Percentiles rank a stretch among this genome's conserved stretches.
These are phyloP conservation scores for Lithohypha guttulata DNA, from an alignment of 2,329 filamentous ascomycete genomes.

Conservation along the genomic window DNA sequence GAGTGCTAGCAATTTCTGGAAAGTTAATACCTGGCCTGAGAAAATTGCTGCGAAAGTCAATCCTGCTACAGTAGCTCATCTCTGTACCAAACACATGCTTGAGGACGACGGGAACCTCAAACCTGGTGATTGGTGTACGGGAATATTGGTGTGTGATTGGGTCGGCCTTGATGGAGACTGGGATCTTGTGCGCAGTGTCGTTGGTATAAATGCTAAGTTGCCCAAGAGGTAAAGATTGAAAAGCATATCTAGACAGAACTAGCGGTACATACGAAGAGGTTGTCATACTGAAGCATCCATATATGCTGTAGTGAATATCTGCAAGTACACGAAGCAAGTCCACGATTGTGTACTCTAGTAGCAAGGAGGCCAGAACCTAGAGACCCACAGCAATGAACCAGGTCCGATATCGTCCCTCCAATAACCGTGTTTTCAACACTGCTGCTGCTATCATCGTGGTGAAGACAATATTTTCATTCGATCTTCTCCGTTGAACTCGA, in stretches of 20 bases:
- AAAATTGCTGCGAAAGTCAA: constrained; percentile 81
- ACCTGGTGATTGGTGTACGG: constrained; percentile 64
- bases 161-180: constrained; percentile 79
- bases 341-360: too few relatives aligned
- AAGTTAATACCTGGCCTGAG: constrained; percentile 83
- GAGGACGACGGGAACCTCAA: constrained; percentile 26
- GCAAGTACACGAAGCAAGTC: too few relatives aligned
- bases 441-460: too few relatives aligned
- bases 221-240: constrained; percentile 1
- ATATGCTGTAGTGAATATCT: too few relatives aligned
- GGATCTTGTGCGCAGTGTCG: constrained; percentile 76
- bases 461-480: too few relatives aligned
- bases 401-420: constrained; percentile 4
- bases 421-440: too few relatives aligned
- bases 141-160: constrained; percentile 88
- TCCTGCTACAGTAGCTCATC: constrained; percentile 54
- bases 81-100: constrained; percentile 42
- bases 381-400: too few relatives aligned
- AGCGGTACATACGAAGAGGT: too few relatives aligned
- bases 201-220: constrained; percentile 68
- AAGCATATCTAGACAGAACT: too few relatives aligned
- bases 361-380: too few relatives aligned
- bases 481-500: background rate
- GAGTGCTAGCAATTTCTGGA: constrained; percentile 89
- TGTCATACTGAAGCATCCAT: too few relatives aligned